Evolutionary conservation across 352 stramenopile species (phyloP), one percentile per base, ranked within the genome.

Genomic region (Phytophthora sp.): DNA sequence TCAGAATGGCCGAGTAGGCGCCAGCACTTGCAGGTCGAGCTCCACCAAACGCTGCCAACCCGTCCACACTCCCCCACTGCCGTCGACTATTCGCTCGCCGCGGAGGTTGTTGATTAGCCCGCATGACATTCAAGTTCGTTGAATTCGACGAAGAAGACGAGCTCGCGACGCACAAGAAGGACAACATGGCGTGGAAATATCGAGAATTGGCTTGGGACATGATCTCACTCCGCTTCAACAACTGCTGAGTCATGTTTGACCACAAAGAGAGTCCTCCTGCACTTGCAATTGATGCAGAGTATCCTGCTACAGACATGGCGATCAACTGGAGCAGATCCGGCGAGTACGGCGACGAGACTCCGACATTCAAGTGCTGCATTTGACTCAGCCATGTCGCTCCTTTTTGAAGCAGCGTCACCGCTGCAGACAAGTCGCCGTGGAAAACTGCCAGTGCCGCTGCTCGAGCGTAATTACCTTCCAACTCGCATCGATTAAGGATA

Each of bases 281-380:
- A 52, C 71, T 84, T n/a, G 67, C 66, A 9, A 76, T 67, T 0
- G 74, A 79, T 3, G 82, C 77, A 42, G 87, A 89, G 57, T 94
- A 96, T 0, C 89, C 89, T 16, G 89, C 87, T 36, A 96, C 69
- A 2, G 89, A 89, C 89, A 96, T 96, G 0, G 89, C 89, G 7
- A 94, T 88, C n/a, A 96, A 80, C 61, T 95, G 84, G n/a, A 94
- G 65, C 16, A 96, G 71, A 51, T 96, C 89, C 1, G 86, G 63
- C 15, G 83, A 85, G 46, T 88, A 85, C 8, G 77, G 73, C 15
- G 62, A 69, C 39, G 54, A 58, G 47, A 72, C 47, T 0, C 63
- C 66, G 36, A 79, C 70, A 52, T 76, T 77, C 18, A 82, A 49
- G 36, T 80, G 71, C 42, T 90, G 79, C 38, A 81, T 70, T 53